Percentiles rank a stretch among this genome's conserved stretches.
phyloP scores from a whole-genome alignment of 257 asterid species.

The Hygrophila difformis region DNA sequence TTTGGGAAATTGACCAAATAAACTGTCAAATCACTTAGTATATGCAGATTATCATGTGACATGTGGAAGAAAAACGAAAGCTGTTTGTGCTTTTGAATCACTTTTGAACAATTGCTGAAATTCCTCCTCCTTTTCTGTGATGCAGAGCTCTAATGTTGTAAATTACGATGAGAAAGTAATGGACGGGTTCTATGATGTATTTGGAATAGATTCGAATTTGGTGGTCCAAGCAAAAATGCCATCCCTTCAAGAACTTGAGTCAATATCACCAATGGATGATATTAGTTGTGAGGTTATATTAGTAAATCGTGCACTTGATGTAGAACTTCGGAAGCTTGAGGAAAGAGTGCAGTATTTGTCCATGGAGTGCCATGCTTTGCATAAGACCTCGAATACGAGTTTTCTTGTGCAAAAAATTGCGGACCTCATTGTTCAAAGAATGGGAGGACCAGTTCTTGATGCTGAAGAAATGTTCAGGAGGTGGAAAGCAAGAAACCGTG shows the following conservation, averaged over 20 bases:
- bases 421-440: slow-evolving; percentile 61
- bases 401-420: slow-evolving; percentile 74
- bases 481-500: slow-evolving; percentile 71
- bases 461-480: slow-evolving; percentile 80
- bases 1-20: too few relatives aligned
- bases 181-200: slow-evolving; percentile 93
- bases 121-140: slow-evolving; percentile 16
- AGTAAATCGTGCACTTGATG: slow-evolving; percentile 63
- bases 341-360: slow-evolving; percentile 62
- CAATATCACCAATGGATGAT: slow-evolving; percentile 47
- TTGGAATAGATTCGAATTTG: slow-evolving; percentile 60
- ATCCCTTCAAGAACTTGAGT: slow-evolving; percentile 56
- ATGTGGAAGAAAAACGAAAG: not conserved
- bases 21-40: too few relatives aligned
- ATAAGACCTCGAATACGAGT: slow-evolving; percentile 38
- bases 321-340: slow-evolving; percentile 71
- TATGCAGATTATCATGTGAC: too few relatives aligned
- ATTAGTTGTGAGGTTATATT: slow-evolving; percentile 67
- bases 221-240: slow-evolving; percentile 69
- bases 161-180: slow-evolving; percentile 82
- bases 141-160: slow-evolving; percentile 84
- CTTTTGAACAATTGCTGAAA: slow-evolving; percentile 11
- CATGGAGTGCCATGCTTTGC: slow-evolving; percentile 42
- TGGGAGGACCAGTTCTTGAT: slow-evolving; percentile 94
- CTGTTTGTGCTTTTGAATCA: not conserved